Base-by-base conservation (phyloP, 495 filamentous ascomycete species). In the Podospora pseudopauciseta region DNA sequence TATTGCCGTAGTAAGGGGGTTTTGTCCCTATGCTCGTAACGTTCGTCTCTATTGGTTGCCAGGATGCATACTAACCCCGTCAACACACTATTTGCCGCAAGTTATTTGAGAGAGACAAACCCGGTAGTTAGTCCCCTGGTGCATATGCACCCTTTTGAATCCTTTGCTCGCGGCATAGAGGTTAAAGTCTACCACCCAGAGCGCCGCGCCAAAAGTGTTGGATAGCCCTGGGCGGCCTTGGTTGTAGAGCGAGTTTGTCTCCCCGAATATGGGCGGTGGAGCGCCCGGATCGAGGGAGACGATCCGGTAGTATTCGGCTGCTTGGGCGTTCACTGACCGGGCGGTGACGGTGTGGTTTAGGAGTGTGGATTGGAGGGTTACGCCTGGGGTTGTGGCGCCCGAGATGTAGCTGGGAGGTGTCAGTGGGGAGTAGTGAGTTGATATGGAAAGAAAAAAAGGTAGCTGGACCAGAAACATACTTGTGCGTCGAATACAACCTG, bases 141-240 rank as follows among this genome's bases (percentile, higher is more conserved):
- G 89, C 86, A 90, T 89, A 71, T 90, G 86, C 6, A 87, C 81
- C 58, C 87, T 82, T 15, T 77, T 77, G 80, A 91, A 87, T 34
- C 83, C 84, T 7, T 82, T 80, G 9, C 82, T 78, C 3, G 88
- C 89, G 62, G 81, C 80, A 71, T 84, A 86, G 18, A 90, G 79
- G 70, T 85, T 85, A 80, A 89, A 91, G 73, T 92, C 88, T 13
- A 90, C 72, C 44, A 80, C 85, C 89, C 89, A 92, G 34, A 91
- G 85, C 0, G 89, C 88, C 15, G 89, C 89, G 59, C 89, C 89
- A 75, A 91, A 92, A 3, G 87, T 80, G 78, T 91, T 89, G 54
- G 87, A 89, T 15, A 90, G 78, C 0, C 88, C 88, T 0, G 86
- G 85, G 2, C 79, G 80, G 65, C 89, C 89, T 78, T 90, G 79